phyloP scores from a whole-genome alignment of 139 green algal genomes.

The Tetradesmus obliquus region DNA sequence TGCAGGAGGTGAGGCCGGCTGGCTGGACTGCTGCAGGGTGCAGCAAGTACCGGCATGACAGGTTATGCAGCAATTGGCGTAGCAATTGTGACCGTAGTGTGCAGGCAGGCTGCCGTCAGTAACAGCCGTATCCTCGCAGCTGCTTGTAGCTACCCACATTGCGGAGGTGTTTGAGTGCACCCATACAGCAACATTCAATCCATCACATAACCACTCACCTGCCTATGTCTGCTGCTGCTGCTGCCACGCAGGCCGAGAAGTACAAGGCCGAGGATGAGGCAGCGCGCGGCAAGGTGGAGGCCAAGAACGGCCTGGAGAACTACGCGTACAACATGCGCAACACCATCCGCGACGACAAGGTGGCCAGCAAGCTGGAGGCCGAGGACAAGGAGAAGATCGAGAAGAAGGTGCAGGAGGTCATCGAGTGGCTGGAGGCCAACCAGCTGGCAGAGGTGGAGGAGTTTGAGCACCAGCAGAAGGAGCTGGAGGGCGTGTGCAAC shows the following conservation, averaged over 20 bases:
- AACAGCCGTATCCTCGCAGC: too few relatives aligned
- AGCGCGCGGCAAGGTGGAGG: slow-evolving; percentile 91
- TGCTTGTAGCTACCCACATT: too few relatives aligned
- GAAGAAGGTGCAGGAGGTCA: slow-evolving; percentile 83
- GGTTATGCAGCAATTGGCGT: not conserved
- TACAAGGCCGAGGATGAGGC: slow-evolving; percentile 99
- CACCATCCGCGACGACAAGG: slow-evolving; percentile 93
- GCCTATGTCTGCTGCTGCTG: not conserved
- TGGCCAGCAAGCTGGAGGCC: slow-evolving; percentile 79
- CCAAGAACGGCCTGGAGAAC: slow-evolving; percentile 97
- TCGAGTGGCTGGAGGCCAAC: slow-evolving; percentile 89
- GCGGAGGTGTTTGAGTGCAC: too few relatives aligned
- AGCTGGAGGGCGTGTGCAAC: slow-evolving; percentile 94
- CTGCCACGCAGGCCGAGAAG: slow-evolving; percentile 87
- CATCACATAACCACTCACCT: too few relatives aligned
- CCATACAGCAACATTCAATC: too few relatives aligned
- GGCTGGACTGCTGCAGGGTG: not conserved
- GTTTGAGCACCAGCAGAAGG: slow-evolving; percentile 98
- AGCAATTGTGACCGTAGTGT: not conserved
- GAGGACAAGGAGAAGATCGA: slow-evolving; percentile 94
- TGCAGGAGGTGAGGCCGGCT: slow-evolving; percentile 68
- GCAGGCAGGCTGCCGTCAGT: too few relatives aligned
- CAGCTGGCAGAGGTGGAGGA: slow-evolving; percentile 97
- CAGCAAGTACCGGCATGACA: not conserved
- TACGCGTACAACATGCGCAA: slow-evolving; percentile 96